Conservation (phyloP, 768 basidiomycete genomes). For the Mycena leptocephala region DNA sequence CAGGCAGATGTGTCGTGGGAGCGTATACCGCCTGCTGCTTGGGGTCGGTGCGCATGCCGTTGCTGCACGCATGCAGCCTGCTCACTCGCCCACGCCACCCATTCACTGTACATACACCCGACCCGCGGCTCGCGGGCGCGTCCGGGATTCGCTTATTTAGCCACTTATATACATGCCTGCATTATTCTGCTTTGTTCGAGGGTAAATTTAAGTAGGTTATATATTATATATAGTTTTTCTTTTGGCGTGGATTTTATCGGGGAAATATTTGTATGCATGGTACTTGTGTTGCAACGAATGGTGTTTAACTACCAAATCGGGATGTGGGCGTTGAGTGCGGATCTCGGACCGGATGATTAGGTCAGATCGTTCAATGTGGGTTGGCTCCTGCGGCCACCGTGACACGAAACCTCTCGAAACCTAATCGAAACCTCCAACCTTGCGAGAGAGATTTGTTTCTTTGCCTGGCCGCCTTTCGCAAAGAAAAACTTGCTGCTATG, state of each 20-base stretch:
- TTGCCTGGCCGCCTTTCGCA: no score
- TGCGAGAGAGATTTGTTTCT: no score
- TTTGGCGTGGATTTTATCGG: background rate
- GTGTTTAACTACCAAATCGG: background rate
- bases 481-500: no score
- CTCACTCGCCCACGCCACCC: background rate
- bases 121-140: slow-evolving; percentile 6
- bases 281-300: no score
- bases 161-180: background rate
- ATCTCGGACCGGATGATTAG: background rate
- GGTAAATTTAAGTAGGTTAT: slow-evolving; percentile 12
- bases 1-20: no score
- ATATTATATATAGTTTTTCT: slow-evolving; percentile 9
- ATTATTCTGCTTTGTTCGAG: background rate
- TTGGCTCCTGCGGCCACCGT: no score
- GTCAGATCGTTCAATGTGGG: no score
- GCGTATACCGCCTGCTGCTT: background rate
- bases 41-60: background rate
- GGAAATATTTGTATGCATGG: background rate
- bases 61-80: background rate
- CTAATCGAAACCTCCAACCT: no score
- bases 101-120: slow-evolving; percentile 15
- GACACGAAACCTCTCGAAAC: no score
- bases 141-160: background rate
- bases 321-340: slow-evolving; percentile 11